Percentiles rank a stretch among this genome's conserved stretches.
Conservation (phyloP, 257 asterid genomes). For the Mitragyna speciosa region DNA sequence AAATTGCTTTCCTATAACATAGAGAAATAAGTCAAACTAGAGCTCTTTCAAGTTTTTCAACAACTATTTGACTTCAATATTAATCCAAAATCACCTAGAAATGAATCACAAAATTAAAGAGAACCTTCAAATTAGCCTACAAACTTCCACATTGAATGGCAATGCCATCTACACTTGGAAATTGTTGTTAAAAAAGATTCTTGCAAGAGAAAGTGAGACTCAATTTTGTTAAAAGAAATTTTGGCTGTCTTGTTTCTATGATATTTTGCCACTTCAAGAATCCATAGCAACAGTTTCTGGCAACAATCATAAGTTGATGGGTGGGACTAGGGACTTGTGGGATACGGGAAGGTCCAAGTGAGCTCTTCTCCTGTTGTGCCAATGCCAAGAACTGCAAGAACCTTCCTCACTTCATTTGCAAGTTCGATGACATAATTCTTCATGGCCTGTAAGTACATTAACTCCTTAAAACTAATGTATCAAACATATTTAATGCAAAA, state of each 20-base stretch:
- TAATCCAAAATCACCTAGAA: too few species aligned
- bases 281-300: constrained; percentile 43
- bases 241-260: neutral
- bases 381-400: constrained; percentile 35
- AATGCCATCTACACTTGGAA: too few species aligned
- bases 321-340: constrained; percentile 46
- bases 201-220: neutral
- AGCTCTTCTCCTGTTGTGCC: constrained; percentile 45
- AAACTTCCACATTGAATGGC: too few species aligned
- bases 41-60: too few species aligned
- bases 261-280: constrained; percentile 5
- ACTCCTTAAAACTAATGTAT: too few species aligned
- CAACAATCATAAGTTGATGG: constrained; percentile 41
- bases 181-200: too few species aligned
- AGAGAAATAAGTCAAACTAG: too few species aligned
- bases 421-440: constrained; percentile 75
- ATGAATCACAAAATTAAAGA: too few species aligned
- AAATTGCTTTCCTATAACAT: too few species aligned
- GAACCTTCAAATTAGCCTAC: too few species aligned
- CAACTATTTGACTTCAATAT: too few species aligned
- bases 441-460: constrained; percentile 38
- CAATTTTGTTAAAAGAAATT: constrained; percentile 3
- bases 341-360: constrained; percentile 28
- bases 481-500: too few species aligned
- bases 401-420: constrained; percentile 83